phyloP scores from a whole-genome alignment of 192 early-diverging fungal genomes.

The Backusella tarrabulga region DNA sequence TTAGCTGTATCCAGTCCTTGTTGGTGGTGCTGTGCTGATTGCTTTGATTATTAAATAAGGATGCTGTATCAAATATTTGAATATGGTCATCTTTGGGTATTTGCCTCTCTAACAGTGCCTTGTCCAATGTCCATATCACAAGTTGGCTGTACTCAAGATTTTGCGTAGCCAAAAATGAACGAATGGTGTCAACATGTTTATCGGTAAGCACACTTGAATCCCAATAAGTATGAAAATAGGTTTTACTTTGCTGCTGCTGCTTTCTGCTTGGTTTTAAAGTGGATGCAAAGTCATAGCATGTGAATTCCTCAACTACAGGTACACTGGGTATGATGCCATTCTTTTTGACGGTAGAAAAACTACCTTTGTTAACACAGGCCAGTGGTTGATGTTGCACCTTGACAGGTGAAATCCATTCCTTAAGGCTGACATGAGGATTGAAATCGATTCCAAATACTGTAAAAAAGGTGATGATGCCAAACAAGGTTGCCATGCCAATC shows the following conservation, averaged over 20 bases:
- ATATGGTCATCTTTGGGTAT: not conserved
- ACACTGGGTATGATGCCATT: constrained; percentile 5
- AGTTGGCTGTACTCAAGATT: not conserved
- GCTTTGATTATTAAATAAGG: not conserved
- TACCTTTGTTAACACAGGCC: not conserved
- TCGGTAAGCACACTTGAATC: constrained; percentile 11
- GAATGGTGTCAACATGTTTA: constrained; percentile 13
- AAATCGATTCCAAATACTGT: constrained; percentile 5
- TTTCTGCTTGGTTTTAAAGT: not conserved
- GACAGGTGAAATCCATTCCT: not conserved
- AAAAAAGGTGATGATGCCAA: not conserved
- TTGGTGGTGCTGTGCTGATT: not conserved
- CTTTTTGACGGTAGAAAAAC: not conserved
- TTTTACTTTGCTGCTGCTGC: not conserved
- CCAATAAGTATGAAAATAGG: constrained; percentile 10
- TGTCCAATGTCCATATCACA: constrained; percentile 22
- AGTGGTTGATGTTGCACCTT: not conserved
- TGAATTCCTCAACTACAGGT: not conserved
- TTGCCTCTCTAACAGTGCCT: not conserved
- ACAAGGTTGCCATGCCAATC: not conserved
- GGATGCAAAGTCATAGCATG: constrained; percentile 7
- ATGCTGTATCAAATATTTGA: not conserved
- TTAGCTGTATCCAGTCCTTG: constrained; percentile 12
- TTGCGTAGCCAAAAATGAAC: constrained; percentile 34
- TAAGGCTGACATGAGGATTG: constrained; percentile 3